Conservation (phyloP, 2,329 filamentous ascomycete genomes). For the Septoria petroselini region DNA sequence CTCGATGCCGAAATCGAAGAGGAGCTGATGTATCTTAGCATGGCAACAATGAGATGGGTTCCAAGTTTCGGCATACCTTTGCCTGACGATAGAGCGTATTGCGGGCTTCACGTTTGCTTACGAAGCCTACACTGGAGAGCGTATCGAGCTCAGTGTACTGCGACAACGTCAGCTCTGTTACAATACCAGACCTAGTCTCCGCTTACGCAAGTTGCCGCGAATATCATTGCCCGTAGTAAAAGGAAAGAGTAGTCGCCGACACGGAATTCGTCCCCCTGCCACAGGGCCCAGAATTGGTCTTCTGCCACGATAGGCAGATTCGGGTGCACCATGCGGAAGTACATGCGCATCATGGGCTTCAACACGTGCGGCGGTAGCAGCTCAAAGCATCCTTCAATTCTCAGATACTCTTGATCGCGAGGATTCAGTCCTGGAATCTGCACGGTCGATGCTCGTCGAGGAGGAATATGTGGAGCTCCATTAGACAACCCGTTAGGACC, state of each 20-base stretch:
- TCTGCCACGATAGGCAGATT: conserved; percentile 23
- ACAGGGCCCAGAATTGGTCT: conserved; percentile 24
- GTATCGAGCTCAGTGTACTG: conserved; percentile 23
- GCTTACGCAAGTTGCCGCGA: conserved; percentile 22
- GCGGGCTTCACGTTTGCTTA: conserved; percentile 26
- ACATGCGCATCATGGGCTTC: conserved; percentile 20
- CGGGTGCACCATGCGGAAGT: conserved; percentile 25
- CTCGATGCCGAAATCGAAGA: conserved; percentile 26
- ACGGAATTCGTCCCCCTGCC: conserved; percentile 19
- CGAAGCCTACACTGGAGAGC: conserved; percentile 22
- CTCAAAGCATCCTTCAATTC: conserved; percentile 24
- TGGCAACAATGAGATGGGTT: not conserved
- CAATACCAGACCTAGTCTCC: not conserved
- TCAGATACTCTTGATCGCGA: conserved; percentile 23
- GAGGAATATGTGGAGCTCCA: conserved; percentile 9
- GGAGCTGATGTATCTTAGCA: conserved; percentile 17
- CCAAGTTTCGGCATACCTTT: conserved; percentile 9
- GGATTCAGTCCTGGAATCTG: conserved; percentile 25
- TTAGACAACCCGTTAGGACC: conserved; percentile 11
- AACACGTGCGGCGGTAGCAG: conserved; percentile 19
- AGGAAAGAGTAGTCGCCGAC: conserved; percentile 17
- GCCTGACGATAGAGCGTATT: conserved; percentile 24
- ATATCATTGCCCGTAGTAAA: conserved; percentile 22
- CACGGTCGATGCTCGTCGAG: conserved; percentile 19
- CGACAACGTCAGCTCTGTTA: conserved; percentile 4